Evolutionary conservation across 2,329 filamentous ascomycete species (phyloP).

Genomic region (Immersiporthe knoxdaviesiana): DNA sequence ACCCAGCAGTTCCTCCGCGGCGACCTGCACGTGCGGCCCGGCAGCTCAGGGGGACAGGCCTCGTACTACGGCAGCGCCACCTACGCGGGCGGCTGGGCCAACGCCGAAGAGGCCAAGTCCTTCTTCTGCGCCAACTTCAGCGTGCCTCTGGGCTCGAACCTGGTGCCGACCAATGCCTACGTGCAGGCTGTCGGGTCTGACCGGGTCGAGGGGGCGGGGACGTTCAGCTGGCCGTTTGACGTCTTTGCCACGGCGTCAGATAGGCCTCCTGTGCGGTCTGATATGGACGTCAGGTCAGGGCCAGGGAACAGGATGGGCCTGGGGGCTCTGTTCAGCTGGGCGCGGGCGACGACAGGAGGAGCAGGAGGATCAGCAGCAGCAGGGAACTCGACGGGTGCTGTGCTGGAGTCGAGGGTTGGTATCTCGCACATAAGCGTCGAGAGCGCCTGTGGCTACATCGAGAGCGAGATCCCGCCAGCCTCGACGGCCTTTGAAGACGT

Average conservation of each 20-base stretch:
- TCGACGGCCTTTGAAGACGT: constrained; percentile 16
- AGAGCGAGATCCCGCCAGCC: constrained; percentile 11
- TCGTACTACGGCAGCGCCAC: constrained; percentile 23
- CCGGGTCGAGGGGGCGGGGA: constrained; percentile 18
- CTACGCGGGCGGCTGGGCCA: constrained; percentile 19
- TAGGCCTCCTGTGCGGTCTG: constrained; percentile 6
- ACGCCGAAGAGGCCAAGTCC: constrained; percentile 13
- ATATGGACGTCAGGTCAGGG: constrained; percentile 13
- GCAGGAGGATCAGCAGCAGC: too few relatives aligned
- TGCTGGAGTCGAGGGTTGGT: constrained; percentile 18
- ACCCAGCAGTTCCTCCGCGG: constrained; percentile 22
- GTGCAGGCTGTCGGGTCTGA: constrained; percentile 11
- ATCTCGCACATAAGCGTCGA: constrained; percentile 16
- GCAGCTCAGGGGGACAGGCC: background rate
- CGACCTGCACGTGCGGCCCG: constrained; percentile 16
- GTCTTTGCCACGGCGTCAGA: constrained; percentile 6
- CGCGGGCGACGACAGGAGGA: background rate
- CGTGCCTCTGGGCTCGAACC: background rate
- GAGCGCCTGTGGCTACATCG: constrained; percentile 21
- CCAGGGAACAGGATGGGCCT: constrained; percentile 22
- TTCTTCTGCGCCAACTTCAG: constrained; percentile 22
- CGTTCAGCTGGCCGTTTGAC: constrained; percentile 20
- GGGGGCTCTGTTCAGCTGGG: constrained; percentile 21
- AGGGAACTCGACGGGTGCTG: constrained; percentile 7
- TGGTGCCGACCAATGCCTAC: constrained; percentile 17